Evolutionary conservation across 257 asterid genomes (phyloP).

Genomic region (Nicotiana knightiana): DNA sequence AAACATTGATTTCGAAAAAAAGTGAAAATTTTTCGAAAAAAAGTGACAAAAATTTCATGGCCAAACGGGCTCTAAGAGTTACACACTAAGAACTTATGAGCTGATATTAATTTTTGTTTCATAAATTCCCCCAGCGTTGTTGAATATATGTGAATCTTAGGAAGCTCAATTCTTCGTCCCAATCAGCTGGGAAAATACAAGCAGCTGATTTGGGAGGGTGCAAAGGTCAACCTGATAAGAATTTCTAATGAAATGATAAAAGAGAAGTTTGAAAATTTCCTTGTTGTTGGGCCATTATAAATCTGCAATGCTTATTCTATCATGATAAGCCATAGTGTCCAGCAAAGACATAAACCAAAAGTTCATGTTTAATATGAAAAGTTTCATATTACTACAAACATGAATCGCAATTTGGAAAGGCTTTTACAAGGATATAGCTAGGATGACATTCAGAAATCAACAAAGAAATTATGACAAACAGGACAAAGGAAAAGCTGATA

Average conservation of each 20-base stretch:
- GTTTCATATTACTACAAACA: neutral
- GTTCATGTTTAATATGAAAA: neutral
- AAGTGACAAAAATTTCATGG: neutral
- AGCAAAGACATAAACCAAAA: neutral
- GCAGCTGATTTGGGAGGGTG: neutral
- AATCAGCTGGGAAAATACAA: neutral
- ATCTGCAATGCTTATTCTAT: neutral
- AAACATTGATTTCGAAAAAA: no score
- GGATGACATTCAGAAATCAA: neutral
- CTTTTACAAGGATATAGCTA: neutral
- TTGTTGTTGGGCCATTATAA: neutral
- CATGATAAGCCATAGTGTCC: neutral
- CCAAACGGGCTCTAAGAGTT: neutral
- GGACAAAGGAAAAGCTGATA: neutral
- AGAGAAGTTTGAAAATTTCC: neutral
- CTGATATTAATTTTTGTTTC: neutral
- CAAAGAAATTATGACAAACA: neutral
- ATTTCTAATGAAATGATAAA: slow-evolving; percentile 1
- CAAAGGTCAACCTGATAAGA: neutral
- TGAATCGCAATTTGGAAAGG: neutral
- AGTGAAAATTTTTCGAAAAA: no score
- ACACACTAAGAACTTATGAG: neutral
- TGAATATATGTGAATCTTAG: neutral
- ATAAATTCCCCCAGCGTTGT: neutral
- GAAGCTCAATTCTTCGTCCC: neutral